Base-by-base conservation (phyloP, 768 basidiomycete species). In the Kwoniella europaea region DNA sequence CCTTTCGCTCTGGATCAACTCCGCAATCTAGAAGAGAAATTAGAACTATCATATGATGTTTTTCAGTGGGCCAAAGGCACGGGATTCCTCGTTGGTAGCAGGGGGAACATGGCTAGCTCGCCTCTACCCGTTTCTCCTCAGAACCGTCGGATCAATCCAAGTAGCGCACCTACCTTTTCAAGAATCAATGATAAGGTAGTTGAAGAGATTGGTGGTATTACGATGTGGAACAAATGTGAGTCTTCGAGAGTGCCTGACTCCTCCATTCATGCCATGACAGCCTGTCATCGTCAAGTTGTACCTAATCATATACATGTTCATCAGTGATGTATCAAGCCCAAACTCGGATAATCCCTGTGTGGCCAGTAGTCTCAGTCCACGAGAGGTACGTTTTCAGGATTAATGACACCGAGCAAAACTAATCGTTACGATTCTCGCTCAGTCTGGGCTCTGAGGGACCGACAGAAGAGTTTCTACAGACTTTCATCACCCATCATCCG, bases 341-440 rank as follows among this genome's bases (percentile, higher is more conserved):
- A 42, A 54, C 35, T 18, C 35, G 53, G 10, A 35, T 66, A 16
- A 41, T 66, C 1, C 65, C 65, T 43, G 53, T 66, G 15, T 66
- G 55, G 15, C 65, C 65, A 0, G 65, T 56, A 12, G 65, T 58
- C 10, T 66, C 65, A 15, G 65, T 66, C 12, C 65, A 66, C 42
- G 65, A 66, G 43, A 66, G 63, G 63, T 65, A 16, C 18, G 63
- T 65, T 50, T 15, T 22, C 35, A 35, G 35, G 35, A 35, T 35
- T 35, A 35, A 35, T 35, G 35, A 35, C 35, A 56, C 41, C 42
- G 16, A 41, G 43, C 35, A 63, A 4, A 35, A 35, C 35, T 35
- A 35, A 35, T 35, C 35, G 35, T 35, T 35, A 9, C 35, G 46
- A 50, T 50, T 18, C 12, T 29, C 15, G 18, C 16, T 50, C 44